Conservation (phyloP, 129 eudicot species). For the Artemisia tridentata region DNA sequence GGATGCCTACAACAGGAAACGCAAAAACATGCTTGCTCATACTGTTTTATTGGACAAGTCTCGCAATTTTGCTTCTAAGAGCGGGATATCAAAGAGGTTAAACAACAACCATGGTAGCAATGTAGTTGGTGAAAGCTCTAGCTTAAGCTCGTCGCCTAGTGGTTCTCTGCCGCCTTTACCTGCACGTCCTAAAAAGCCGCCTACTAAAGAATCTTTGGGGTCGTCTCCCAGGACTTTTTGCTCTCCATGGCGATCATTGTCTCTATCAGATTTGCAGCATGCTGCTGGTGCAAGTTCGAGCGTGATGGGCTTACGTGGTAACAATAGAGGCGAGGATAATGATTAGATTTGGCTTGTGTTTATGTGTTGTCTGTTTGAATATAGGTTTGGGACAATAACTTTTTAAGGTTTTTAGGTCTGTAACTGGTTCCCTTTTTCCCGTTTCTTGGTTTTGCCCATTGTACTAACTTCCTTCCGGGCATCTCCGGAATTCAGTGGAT, state of each 20-base stretch:
- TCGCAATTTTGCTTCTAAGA: conserved; percentile 10
- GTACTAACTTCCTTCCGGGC: conserved; percentile 39
- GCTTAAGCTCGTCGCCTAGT: conserved; percentile 25
- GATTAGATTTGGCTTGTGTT: conserved; percentile 16
- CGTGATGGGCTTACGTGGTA: conserved; percentile 30
- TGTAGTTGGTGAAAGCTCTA: conserved; percentile 34
- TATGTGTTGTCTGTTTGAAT: conserved; percentile 16
- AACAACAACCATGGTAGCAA: conserved; percentile 35
- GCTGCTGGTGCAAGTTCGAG: conserved; percentile 39
- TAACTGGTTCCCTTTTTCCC: conserved; percentile 30
- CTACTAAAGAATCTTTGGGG: conserved; percentile 28
- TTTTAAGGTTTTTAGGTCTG: conserved; percentile 9
- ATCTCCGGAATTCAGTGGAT: conserved; percentile 35
- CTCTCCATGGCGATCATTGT: conserved; percentile 73
- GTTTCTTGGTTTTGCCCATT: conserved; percentile 35
- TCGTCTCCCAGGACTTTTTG: conserved; percentile 42
- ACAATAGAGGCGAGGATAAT: conserved; percentile 23
- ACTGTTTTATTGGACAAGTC: conserved; percentile 49
- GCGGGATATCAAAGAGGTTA: conserved; percentile 56
- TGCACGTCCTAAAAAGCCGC: conserved; percentile 36
- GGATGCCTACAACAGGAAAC: conserved; percentile 78
- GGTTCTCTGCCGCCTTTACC: conserved; percentile 59
- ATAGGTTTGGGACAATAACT: conserved; percentile 10
- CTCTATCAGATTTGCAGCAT: conserved; percentile 70
- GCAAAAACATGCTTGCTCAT: conserved; percentile 85